Conservation (phyloP, 2,329 filamentous ascomycete genomes). For the Fusarium setosum region DNA sequence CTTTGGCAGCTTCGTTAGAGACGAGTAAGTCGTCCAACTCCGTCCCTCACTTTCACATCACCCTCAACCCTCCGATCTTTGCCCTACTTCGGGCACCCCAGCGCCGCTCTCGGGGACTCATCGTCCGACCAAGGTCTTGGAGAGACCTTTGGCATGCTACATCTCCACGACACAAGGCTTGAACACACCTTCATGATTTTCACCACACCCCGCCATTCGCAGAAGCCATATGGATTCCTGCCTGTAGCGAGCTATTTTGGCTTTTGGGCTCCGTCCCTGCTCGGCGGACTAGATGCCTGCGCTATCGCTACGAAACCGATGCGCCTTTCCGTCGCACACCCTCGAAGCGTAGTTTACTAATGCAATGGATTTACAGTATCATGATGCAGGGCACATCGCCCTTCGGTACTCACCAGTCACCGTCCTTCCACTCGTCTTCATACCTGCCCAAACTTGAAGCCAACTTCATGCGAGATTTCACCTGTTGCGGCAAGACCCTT, state of each 20-base stretch:
- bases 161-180: neutral
- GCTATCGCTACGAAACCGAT: conserved; percentile 21
- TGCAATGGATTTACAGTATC: conserved; percentile 68
- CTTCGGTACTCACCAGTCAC: conserved; percentile 83
- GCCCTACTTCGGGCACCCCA: conserved; percentile 9
- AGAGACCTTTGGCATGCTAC: neutral
- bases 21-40: conserved; percentile 79
- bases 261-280: conserved; percentile 27
- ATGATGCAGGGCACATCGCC: conserved; percentile 98
- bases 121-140: neutral
- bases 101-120: neutral
- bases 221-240: conserved; percentile 18
- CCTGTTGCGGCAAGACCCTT: conserved; percentile 90
- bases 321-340: conserved; percentile 6
- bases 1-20: conserved; percentile 95
- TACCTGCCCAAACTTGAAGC: conserved; percentile 97
- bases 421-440: conserved; percentile 95
- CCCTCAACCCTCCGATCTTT: conserved; percentile 12
- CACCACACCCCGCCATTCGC: conserved; percentile 1
- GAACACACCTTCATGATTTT: neutral
- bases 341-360: conserved; percentile 35
- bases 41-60: conserved; percentile 12
- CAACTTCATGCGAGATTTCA: conserved; percentile 97
- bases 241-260: conserved; percentile 39
- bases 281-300: conserved; percentile 24